Evolutionary conservation across 768 basidiomycete genomes (phyloP), one percentile per base, ranked within the genome.

Genomic region (Tricholoma flavovirens): DNA sequence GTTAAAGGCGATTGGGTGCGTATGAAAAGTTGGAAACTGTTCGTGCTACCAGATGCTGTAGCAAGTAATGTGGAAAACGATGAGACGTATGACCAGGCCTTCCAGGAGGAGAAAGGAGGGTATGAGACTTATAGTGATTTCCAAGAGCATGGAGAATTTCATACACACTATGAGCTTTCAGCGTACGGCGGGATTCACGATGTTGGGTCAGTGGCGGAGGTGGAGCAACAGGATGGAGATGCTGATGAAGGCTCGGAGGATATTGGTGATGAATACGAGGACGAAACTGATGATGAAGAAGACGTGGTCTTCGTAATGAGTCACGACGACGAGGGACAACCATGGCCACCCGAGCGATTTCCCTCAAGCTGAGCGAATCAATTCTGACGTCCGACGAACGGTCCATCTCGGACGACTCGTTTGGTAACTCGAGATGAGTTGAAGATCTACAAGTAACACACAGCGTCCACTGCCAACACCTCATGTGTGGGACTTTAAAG

Each of bases 291-390:
- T 2, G 84, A 84, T 1, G 86, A 87, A n/a, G 86, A 87, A 30
- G 85, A 87, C 38, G 79, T 88, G n/a, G 85, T 80, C n/a, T 84
- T 88, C 60, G 86, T 88, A 36, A 78, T 88, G 66, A 56, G 46
- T 30, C 59, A 50, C 35, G 60, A 60, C 14, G 81, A 79, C 40
- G 67, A 75, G n/a, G 73, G 70, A 60, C 24, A 42, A 43, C 62
- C 61, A 45, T 71, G 69, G 67, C 64, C 64, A 51, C 70, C 69
- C 49, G 70, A 73, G 49, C 56, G 36, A 59, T 30, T 17, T 30
- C 9, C n/a, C 10, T 49, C 69, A 64, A 49, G 49, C 15, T 42
- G 54, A 55, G 66, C 58, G 55, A 56, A 53, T 57, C 56, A 58
- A 56, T 53, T 53, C 22, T 57, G 53, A 40, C 43, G 22, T 46